Base-by-base conservation (phyloP, 108 stramenopile species). In the Stephanodiscus minutulus region DNA sequence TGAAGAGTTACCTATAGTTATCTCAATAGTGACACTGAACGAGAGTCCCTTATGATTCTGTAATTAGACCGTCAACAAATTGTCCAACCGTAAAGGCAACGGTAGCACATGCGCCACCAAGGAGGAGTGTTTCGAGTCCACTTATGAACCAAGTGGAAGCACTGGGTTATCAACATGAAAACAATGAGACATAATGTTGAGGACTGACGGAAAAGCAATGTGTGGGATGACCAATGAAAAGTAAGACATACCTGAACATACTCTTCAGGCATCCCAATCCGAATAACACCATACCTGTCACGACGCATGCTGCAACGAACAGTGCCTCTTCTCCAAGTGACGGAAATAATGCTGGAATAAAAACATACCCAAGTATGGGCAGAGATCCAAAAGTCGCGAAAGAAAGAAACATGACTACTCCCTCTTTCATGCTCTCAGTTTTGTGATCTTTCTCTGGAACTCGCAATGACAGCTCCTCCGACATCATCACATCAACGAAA, bases 401-500 rank as follows among this genome's bases (percentile, higher is more conserved):
- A 21, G 90, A 73, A 54, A 85, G 73, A 79, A 98, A 98, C 95
- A 96, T 98, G 29, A 95, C 85, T 21, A 96, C 60, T 2, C 94
- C 97, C 74, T 98, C 98, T 55, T 89, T 88, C 70, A 96, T 72
- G 61, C 85, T 89, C 55, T 95, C 96, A 18, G 64, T 71, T 35
- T 96, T 88, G 49, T 93, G 91, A 79, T 94, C 76, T 36, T 91
- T 87, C 47, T 93, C 91, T n/a, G 96, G 96, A 17, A 97, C 96
- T 77, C 93, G 92, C 62, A 97, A 74, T 43, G 93, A 87, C 55
- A 99, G 85, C 73, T 98, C 98, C 61, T 97, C 96, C 5, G 85
- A 76, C 97, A 99, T 98, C 97, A 99, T 97, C 15, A 96, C 72
- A 82, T 98, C 94, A 0, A 99, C 97, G 73, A 99, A 99, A 79